Evolutionary conservation across 257 asterid genomes (phyloP).

Genomic region (Nicotiana obtusifolia): DNA sequence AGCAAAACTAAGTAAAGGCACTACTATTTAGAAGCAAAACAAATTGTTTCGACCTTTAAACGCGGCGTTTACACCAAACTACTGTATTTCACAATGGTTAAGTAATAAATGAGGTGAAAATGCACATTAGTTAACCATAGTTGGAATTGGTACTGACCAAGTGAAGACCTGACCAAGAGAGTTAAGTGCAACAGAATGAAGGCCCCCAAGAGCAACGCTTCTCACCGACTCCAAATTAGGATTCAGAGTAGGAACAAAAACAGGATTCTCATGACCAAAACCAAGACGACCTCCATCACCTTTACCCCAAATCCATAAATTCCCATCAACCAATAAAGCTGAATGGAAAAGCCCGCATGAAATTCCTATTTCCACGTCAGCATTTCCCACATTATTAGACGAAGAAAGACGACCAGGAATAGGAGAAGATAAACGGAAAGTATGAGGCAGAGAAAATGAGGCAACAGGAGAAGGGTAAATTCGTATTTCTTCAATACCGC

Average conservation of each 20-base stretch:
- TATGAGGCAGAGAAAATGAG: constrained; percentile 42
- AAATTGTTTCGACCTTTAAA: neutral
- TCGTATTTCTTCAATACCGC: constrained; percentile 74
- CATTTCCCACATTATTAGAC: neutral
- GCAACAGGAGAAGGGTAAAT: constrained; percentile 73
- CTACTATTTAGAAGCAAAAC: too few relatives aligned
- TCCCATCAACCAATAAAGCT: constrained; percentile 65
- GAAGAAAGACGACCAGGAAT: constrained; percentile 57
- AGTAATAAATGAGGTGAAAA: too few relatives aligned
- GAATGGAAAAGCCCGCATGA: constrained; percentile 94
- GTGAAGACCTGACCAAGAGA: constrained; percentile 71
- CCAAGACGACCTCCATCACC: constrained; percentile 99
- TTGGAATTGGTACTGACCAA: constrained; percentile 54
- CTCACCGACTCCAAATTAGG: constrained; percentile 34
- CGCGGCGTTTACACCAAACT: too few relatives aligned
- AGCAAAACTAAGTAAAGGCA: neutral
- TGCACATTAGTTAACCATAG: neutral
- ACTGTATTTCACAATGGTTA: too few relatives aligned
- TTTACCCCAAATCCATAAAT: constrained; percentile 90
- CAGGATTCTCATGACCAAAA: constrained; percentile 67
- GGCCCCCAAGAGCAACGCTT: constrained; percentile 80
- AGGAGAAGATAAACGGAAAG: constrained; percentile 45
- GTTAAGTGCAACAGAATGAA: constrained; percentile 82
- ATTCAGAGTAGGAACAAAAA: constrained; percentile 66
- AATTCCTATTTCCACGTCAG: constrained; percentile 48